Conservation (phyloP, 139 green algal species). For the Tetradesmus obliquus region DNA sequence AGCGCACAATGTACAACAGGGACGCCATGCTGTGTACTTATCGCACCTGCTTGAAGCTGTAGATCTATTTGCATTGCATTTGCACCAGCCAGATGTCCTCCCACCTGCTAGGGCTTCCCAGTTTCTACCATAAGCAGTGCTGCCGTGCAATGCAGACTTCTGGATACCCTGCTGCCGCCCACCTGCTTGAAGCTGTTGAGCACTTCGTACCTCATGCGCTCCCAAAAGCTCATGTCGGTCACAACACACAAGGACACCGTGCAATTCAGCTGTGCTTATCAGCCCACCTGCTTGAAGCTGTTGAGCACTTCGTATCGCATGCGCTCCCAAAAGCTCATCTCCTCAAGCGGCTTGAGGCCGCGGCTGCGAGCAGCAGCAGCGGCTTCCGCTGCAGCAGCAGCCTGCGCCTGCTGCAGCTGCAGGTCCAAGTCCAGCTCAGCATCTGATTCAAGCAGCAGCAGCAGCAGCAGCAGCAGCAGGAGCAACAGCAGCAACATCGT, state of each 20-base stretch:
- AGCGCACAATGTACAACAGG: background rate
- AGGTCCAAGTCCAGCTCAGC: slow-evolving; percentile 3
- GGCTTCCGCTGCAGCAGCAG: background rate
- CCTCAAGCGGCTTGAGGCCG: background rate
- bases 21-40: background rate
- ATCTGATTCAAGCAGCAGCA: background rate
- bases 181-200: background rate
- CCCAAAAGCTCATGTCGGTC: background rate
- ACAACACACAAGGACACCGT: background rate
- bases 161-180: background rate
- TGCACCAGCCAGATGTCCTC: too few relatives aligned
- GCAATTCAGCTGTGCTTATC: background rate
- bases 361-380: background rate
- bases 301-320: slow-evolving; percentile 35
- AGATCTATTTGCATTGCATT: too few relatives aligned
- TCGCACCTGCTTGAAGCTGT: too few relatives aligned
- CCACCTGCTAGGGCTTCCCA: too few relatives aligned
- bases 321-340: slow-evolving; percentile 24
- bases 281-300: slow-evolving; percentile 25
- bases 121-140: too few relatives aligned
- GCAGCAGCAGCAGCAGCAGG: background rate
- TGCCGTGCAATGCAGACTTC: too few relatives aligned
- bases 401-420: slow-evolving; percentile 18
- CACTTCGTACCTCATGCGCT: background rate
- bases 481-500: background rate